Conservation (phyloP, 805 yeast genomes). For the Metschnikowia noctiluminum region DNA sequence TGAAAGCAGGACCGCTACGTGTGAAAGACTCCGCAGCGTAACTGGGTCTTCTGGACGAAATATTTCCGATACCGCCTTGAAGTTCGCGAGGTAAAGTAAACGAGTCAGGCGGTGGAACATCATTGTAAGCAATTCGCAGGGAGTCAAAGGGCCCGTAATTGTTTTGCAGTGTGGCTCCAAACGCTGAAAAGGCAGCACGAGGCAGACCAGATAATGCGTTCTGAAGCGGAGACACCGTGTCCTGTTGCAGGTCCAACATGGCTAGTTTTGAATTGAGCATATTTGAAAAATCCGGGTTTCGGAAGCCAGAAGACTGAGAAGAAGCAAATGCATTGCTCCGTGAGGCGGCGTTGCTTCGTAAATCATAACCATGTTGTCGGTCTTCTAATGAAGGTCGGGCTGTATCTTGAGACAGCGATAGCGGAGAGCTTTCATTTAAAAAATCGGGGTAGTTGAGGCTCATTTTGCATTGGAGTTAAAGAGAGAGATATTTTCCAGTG, state of each 20-base stretch:
- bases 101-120: conserved; percentile 21
- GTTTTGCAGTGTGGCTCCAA: background rate
- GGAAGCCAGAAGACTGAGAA: conserved; percentile 1
- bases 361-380: background rate
- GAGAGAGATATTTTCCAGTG: background rate
- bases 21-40: conserved; percentile 67
- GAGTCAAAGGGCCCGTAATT: background rate
- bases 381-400: background rate
- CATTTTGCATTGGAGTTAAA: conserved; percentile 17
- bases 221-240: conserved; percentile 6
- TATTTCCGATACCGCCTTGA: conserved; percentile 62
- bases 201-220: conserved; percentile 1
- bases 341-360: background rate
- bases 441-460: conserved; percentile 37
- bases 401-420: background rate
- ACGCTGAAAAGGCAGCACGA: background rate
- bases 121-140: background rate
- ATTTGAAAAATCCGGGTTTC: conserved; percentile 4
- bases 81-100: conserved; percentile 55
- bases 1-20: conserved; percentile 18
- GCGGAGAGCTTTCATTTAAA: conserved; percentile 14
- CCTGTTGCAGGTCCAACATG: conserved; percentile 7
- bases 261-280: conserved; percentile 9
- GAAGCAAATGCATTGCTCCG: background rate
- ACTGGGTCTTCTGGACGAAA: conserved; percentile 68